Base-by-base conservation (phyloP, 164 flowering plant genomes). In the Nymphaea thermarum region DNA sequence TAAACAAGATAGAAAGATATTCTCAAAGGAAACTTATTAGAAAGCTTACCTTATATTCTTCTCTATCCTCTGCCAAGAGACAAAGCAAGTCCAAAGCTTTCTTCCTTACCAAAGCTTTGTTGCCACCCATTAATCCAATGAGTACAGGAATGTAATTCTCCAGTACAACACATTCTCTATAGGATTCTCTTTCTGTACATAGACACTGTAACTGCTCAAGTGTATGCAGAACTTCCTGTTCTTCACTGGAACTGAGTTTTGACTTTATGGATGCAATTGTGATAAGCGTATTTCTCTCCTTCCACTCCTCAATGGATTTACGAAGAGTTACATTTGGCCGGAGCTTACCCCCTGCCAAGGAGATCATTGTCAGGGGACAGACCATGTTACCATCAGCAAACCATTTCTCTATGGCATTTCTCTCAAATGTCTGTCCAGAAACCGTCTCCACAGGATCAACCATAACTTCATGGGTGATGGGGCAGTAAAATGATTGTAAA, bases 221-320 rank as follows among this genome's bases (percentile, higher is more conserved):
- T 70, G 81, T 75, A 68, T 62, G 43, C 71, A 86, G 70, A 66
- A 82, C 78, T 69, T 80, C 85, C 68, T 83, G 78, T 59, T 82
- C 91, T 2, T 82, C 83, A 57, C 60, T 71, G 43, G 80, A 81
- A 10, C 47, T 15, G 43, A 88, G 77, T 74, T 76, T 82, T 11
- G 71, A 42, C 71, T 75, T 84, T 77, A 83, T 44, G 43, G 85
- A 78, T 72, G 78, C 87, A 71, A 88, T 81, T 59, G 68, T 80
- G 67, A 88, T 88, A 83, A 86, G 84, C 17, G 78, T 82, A 66
- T 88, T 88, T 64, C 95, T 78, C 44, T 86, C 94, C 75, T 78
- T 84, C 95, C 95, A 88, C 72, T 88, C 95, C 72, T 86, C 91
- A 71, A 88, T 86, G 44, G 95, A 88, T 68, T 85, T 87, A 69